A percentile compares a stretch with the other conserved stretches of the same genome.
phyloP scores from a whole-genome alignment of 2,329 filamentous ascomycete species.

The Fusarium burgessii region DNA sequence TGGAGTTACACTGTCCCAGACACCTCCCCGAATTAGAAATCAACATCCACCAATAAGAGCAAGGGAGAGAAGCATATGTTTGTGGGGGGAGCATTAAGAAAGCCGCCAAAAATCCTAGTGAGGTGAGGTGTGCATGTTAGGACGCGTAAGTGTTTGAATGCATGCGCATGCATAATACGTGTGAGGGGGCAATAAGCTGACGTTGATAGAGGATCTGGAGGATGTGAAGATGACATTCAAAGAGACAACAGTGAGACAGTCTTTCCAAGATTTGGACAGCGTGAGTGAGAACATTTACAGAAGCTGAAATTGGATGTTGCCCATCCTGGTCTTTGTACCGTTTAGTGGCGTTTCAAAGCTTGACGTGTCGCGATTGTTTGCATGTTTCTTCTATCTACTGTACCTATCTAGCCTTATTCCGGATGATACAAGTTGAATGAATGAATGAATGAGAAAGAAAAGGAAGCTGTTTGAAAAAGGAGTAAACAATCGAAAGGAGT shows the following conservation, averaged over 20 bases:
- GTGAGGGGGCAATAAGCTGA: conserved; percentile 24
- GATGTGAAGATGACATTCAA: conserved; percentile 1
- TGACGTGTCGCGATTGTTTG: neutral
- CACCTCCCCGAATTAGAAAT: conserved; percentile 17
- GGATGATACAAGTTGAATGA: neutral
- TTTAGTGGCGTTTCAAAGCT: neutral
- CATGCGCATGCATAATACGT: conserved; percentile 8
- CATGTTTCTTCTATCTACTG: neutral
- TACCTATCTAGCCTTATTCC: neutral
- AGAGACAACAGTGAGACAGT: neutral
- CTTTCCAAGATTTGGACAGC: conserved; percentile 11
- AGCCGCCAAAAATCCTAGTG: conserved; percentile 4
- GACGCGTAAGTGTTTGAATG: conserved; percentile 29
- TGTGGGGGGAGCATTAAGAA: conserved; percentile 4
- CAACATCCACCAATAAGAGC: conserved; percentile 24
- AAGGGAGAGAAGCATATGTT: neutral
- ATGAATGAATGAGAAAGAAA: neutral
- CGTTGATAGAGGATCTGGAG: neutral
- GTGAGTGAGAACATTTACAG: neutral
- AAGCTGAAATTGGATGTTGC: neutral
- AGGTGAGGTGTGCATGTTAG: conserved; percentile 13
- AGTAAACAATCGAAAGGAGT: conserved; percentile 5
- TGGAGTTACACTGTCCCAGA: conserved; percentile 13
- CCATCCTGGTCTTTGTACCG: neutral
- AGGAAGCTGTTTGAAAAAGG: neutral